Percentiles rank a stretch among this genome's conserved stretches.
phyloP scores from a whole-genome alignment of 805 yeast species.

The Candida loeiensis region DNA sequence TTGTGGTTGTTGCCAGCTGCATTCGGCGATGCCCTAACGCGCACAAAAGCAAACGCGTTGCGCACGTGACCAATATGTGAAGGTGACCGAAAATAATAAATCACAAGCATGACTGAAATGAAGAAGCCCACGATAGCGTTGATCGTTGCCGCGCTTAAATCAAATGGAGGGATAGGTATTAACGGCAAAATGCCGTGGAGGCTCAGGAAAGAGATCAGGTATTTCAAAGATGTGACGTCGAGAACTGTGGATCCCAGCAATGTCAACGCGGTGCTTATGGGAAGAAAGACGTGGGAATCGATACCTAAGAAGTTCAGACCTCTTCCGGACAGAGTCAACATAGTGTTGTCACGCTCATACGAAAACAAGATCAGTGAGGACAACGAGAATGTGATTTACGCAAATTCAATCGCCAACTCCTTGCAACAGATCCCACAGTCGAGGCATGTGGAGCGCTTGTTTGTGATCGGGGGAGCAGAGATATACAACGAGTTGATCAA shows the following conservation, averaged over 20 bases:
- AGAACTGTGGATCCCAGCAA: conserved; percentile 25
- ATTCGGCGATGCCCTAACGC: not conserved
- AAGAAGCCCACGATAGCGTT: conserved; percentile 32
- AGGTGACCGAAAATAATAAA: not conserved
- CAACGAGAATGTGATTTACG: conserved; percentile 23
- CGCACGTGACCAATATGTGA: not conserved
- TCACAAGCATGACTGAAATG: conserved; percentile 1
- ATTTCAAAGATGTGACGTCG: conserved; percentile 72
- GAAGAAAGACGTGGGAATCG: conserved; percentile 93
- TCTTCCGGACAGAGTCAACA: conserved; percentile 67
- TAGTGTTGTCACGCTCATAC: conserved; percentile 61
- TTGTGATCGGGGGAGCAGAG: conserved; percentile 91
- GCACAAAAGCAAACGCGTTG: not conserved
- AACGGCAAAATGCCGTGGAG: conserved; percentile 88
- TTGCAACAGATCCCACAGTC: conserved; percentile 30
- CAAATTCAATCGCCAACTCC: conserved; percentile 27
- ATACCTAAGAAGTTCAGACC: conserved; percentile 86
- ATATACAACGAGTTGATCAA: conserved; percentile 59
- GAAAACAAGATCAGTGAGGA: conserved; percentile 18
- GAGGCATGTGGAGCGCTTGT: conserved; percentile 52
- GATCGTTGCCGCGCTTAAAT: conserved; percentile 83
- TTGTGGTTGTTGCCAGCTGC: not conserved
- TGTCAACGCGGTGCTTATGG: conserved; percentile 86
- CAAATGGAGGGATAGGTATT: conserved; percentile 79
- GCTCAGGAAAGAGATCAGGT: conserved; percentile 77